phyloP scores from a whole-genome alignment of 1,284 basidiomycete species.

The Filobasidium uniguttulatum region DNA sequence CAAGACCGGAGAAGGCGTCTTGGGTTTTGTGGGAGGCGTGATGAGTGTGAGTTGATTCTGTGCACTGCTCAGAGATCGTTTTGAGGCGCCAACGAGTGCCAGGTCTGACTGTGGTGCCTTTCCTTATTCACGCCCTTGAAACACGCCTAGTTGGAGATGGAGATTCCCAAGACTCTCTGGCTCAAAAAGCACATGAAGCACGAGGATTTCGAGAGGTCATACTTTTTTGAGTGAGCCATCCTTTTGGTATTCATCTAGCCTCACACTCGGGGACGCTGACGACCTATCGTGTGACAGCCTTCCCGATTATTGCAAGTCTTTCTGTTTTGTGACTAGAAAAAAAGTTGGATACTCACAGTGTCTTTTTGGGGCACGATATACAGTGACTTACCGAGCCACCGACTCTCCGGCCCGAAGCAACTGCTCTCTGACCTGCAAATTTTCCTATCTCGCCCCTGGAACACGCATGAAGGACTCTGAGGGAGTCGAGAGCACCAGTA shows the following conservation, averaged over 20 bases:
- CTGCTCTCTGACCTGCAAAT: constrained; percentile 95
- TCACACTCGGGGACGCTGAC: not conserved
- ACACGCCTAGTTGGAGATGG: constrained; percentile 70
- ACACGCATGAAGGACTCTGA: constrained; percentile 31
- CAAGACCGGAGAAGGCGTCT: constrained; percentile 62
- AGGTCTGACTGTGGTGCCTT: too few relatives aligned
- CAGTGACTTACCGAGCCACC: constrained; percentile 80
- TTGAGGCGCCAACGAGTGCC: not conserved
- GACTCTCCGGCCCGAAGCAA: constrained; percentile 62
- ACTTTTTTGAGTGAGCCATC: constrained; percentile 68
- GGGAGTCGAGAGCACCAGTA: constrained; percentile 30
- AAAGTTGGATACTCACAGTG: not conserved
- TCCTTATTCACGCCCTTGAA: not conserved
- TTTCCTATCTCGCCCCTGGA: constrained; percentile 73
- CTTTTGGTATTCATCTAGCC: not conserved
- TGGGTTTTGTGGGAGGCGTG: constrained; percentile 89
- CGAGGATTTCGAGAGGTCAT: constrained; percentile 60
- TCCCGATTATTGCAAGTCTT: constrained; percentile 58
- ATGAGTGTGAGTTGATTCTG: constrained; percentile 64
- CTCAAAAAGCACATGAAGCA: constrained; percentile 75
- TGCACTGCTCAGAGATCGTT: not conserved
- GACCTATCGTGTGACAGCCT: constrained; percentile 37
- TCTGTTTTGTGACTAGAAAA: not conserved
- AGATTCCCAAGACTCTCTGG: constrained; percentile 93
- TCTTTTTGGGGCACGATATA: not conserved